Conservation (phyloP, 1,284 basidiomycete genomes). For the Trametes versicolor region DNA sequence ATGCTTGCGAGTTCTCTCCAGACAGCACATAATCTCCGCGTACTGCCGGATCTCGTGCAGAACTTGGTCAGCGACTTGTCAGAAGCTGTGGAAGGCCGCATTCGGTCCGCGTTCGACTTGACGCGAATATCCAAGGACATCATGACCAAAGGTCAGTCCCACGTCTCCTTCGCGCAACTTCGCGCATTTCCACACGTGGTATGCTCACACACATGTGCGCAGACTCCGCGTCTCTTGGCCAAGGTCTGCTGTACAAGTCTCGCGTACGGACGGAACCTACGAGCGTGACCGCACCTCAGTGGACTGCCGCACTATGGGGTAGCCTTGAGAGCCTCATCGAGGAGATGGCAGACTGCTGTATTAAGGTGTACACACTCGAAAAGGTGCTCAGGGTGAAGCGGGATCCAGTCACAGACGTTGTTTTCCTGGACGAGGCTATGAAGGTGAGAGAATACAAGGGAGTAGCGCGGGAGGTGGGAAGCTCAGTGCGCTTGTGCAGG, state of each 20-base stretch:
- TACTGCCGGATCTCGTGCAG: constrained; percentile 86
- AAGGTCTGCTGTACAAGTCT: constrained; percentile 73
- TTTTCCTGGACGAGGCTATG: constrained; percentile 93
- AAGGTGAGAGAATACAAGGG: constrained; percentile 58
- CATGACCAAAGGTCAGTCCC: constrained; percentile 70
- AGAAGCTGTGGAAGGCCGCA: constrained; percentile 84
- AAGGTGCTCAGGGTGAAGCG: constrained; percentile 92
- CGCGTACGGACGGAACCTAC: constrained; percentile 89
- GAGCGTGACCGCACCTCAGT: constrained; percentile 82
- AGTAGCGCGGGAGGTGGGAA: neutral
- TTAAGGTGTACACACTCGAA: constrained; percentile 95
- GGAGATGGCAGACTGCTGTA: constrained; percentile 90
- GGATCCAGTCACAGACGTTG: constrained; percentile 77
- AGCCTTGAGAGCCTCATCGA: constrained; percentile 86
- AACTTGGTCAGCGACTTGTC: constrained; percentile 85
- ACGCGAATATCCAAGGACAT: constrained; percentile 87
- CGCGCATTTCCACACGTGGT: neutral
- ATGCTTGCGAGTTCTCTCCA: constrained; percentile 92
- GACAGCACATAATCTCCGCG: constrained; percentile 92
- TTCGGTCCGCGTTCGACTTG: constrained; percentile 87
- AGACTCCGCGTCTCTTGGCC: constrained; percentile 55
- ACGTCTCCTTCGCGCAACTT: neutral
- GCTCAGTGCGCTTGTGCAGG: constrained; percentile 43
- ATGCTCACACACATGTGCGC: constrained; percentile 9
- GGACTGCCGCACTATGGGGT: constrained; percentile 84